Evolutionary conservation across 2,329 filamentous ascomycete genomes (phyloP).

Genomic region (Penicillium hesseltinei): DNA sequence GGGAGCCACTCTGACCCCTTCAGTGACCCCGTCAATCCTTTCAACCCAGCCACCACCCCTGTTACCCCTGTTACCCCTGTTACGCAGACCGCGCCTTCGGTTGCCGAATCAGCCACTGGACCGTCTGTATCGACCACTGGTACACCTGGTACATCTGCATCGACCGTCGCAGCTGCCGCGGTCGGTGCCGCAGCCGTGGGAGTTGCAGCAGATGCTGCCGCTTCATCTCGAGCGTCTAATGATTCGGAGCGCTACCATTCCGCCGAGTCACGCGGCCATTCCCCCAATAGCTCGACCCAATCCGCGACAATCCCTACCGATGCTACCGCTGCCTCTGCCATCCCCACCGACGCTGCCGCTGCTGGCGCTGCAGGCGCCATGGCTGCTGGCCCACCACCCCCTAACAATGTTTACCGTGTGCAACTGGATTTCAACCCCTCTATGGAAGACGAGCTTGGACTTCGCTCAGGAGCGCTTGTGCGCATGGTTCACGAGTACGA

Average conservation of each 20-base stretch:
- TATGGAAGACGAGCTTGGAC: constrained; percentile 84
- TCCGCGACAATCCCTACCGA: constrained; percentile 26
- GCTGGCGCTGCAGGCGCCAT: constrained; percentile 14
- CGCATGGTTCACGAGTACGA: constrained; percentile 93
- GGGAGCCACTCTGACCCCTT: constrained; percentile 45
- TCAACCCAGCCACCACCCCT: constrained; percentile 50
- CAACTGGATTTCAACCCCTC: constrained; percentile 92
- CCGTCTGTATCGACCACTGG: constrained; percentile 33
- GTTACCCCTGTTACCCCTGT: background rate
- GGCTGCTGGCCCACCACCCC: constrained; percentile 42
- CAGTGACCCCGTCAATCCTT: constrained; percentile 66
- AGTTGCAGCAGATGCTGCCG: constrained; percentile 41
- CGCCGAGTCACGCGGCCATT: constrained; percentile 19
- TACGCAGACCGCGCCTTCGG: constrained; percentile 16
- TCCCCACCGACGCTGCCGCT: constrained; percentile 1
- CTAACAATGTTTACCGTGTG: constrained; percentile 78
- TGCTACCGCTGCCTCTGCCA: constrained; percentile 14
- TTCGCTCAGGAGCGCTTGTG: constrained; percentile 79
- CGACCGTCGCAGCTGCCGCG: constrained; percentile 36
- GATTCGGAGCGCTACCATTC: constrained; percentile 23
- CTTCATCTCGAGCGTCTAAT: constrained; percentile 26
- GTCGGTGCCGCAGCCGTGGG: constrained; percentile 43
- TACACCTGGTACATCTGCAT: constrained; percentile 23
- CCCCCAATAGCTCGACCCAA: constrained; percentile 23
- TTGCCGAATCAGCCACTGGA: constrained; percentile 23